Base-by-base conservation (phyloP, 306 rosid genomes). In the Medicago lupulina region DNA sequence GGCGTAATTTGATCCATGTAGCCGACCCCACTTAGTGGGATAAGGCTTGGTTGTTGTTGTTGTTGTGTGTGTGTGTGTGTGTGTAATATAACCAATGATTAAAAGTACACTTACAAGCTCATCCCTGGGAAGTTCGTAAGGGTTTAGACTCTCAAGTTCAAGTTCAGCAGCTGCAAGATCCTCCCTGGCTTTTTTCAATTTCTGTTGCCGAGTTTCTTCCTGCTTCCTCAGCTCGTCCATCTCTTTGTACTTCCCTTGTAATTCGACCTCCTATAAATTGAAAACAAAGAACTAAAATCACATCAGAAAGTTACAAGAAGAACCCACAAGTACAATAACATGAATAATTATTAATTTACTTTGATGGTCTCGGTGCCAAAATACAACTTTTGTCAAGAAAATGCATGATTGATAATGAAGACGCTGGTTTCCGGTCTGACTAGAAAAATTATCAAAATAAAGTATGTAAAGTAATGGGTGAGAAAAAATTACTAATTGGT, bases 161-260 rank as follows among this genome's bases (percentile, higher is more conserved):
- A 11, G 51, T 67, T 86, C 92, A 15, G 96, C 87, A 39, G 85
- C 85, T 84, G 83, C 91, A 75, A 95, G 88, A 12, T 89, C 93
- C 78, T 92, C 88, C 85, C 84, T 92, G 39, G 89, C 85, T 77
- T 80, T 85, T 54, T 51, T 60, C 63, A 95, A 64, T 60, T 65
- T 83, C 58, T 84, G 88, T 75, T 80, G 90, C 38, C 81, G 85
- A 69, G 84, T 86, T 84, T 92, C 91, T 85, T 89, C 98, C 75
- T 89, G 85, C 81, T 68, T 87, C 85, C 64, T 86, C 82, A 89
- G 67, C 6, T 87, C 96, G 67, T 90, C 96, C 95, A 95, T 92
- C 78, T 87, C 89, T 10, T 81, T 86, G 84, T 86, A 83, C 55
- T 85, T 89, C 41, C 91, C 96, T 68, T 67, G 76, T 46, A 86